Percentiles rank a stretch among this genome's conserved stretches.
These are phyloP conservation scores for Hymenoscyphus salicellus DNA, from an alignment of 2,329 filamentous ascomycete species.

Conservation along the genomic window DNA sequence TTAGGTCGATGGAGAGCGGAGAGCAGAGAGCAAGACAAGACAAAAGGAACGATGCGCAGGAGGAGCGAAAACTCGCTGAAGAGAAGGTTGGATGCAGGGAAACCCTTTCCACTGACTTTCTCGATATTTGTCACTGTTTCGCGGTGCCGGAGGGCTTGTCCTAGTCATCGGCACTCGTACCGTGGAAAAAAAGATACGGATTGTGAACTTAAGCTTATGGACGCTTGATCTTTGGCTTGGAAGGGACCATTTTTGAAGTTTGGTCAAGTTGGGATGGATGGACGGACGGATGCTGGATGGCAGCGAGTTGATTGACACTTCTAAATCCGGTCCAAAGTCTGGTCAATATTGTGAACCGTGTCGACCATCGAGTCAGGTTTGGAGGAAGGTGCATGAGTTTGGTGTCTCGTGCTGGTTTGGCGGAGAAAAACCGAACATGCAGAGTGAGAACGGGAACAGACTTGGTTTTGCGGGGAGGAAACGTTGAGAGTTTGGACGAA, in stretches of 20 bases:
- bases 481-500: not conserved
- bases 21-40: not conserved
- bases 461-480: not conserved
- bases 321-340: not conserved
- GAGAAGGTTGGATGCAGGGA: not conserved
- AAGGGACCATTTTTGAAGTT: not conserved
- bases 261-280: not conserved
- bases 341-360: not conserved
- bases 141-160: not conserved
- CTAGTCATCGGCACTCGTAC: not conserved
- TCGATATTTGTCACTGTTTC: constrained; percentile 2
- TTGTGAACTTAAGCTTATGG: not conserved
- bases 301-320: too few species aligned
- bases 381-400: not conserved
- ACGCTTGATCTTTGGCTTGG: not conserved
- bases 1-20: not conserved
- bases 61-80: not conserved
- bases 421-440: not conserved
- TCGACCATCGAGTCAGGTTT: not conserved
- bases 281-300: too few species aligned
- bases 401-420: not conserved
- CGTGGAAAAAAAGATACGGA: not conserved
- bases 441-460: not conserved
- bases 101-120: not conserved
- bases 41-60: not conserved